Conservation (phyloP, 345 rosid genomes). For the Populus deltoides region DNA sequence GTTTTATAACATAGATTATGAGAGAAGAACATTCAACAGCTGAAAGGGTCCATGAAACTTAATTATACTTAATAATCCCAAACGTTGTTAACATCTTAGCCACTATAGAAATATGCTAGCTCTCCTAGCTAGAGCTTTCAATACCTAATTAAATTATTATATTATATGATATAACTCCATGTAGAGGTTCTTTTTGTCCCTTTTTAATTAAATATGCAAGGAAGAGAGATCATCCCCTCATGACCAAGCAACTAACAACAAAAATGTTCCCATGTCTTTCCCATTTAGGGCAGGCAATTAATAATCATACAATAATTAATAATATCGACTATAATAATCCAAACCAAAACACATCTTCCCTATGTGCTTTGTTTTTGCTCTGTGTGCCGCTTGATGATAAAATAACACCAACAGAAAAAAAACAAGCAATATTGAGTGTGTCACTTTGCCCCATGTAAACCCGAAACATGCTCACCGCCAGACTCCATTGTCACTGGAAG, state of each 20-base stretch:
- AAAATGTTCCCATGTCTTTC: conserved; percentile 11
- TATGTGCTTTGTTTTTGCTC: not conserved
- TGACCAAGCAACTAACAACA: not conserved
- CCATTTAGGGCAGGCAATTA: not conserved
- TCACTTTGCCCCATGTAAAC: too few species aligned
- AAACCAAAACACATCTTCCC: not conserved
- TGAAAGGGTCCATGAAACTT: not conserved
- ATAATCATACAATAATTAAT: not conserved
- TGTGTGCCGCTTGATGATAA: not conserved
- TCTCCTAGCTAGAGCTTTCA: not conserved
- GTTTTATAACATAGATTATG: not conserved
- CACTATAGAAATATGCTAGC: not conserved
- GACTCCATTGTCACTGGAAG: not conserved
- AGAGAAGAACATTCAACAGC: not conserved
- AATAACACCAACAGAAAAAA: not conserved
- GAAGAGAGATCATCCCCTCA: not conserved
- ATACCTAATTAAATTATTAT: not conserved
- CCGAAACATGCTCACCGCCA: not conserved
- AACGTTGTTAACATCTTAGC: not conserved
- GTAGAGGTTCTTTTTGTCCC: not conserved
- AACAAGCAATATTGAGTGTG: not conserved
- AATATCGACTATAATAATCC: too few species aligned
- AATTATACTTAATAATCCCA: not conserved
- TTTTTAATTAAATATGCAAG: not conserved
- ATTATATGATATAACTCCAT: not conserved